Evolutionary conservation across 1,139 yeast species (phyloP).

Genomic region (Blastobotrys capitulatus): DNA sequence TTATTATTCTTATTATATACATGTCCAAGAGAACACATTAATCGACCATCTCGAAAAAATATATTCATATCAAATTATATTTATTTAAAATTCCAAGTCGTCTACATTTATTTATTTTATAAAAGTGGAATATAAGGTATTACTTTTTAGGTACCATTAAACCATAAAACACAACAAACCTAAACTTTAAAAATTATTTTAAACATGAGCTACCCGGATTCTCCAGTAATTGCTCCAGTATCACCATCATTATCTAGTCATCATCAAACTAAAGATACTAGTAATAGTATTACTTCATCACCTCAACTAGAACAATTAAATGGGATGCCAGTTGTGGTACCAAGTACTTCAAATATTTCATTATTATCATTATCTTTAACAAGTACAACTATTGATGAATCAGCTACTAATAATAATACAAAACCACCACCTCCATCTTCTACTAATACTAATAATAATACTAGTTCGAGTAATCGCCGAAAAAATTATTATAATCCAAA

Average conservation of each 20-base stretch:
- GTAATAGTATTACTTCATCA: not conserved
- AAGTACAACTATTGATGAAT: not conserved
- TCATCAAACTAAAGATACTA: not conserved
- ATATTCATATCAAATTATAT: too few relatives aligned
- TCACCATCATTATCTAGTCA: constrained; percentile 1
- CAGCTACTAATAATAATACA: not conserved
- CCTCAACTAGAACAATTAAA: not conserved
- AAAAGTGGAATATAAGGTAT: too few relatives aligned
- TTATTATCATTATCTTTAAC: constrained; percentile 2
- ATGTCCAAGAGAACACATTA: too few relatives aligned
- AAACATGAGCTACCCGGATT: constrained; percentile 1
- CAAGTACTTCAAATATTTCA: constrained; percentile 6
- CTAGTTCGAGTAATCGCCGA: not conserved
- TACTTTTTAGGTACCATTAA: too few relatives aligned
- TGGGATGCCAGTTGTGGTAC: not conserved
- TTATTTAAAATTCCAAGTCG: too few relatives aligned
- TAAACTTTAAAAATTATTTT: too few relatives aligned
- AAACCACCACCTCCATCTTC: not conserved
- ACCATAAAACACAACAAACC: too few relatives aligned
- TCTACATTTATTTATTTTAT: too few relatives aligned
- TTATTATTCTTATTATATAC: too few relatives aligned
- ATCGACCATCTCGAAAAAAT: too few relatives aligned
- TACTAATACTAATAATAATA: not conserved
- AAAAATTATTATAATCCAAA: not conserved
- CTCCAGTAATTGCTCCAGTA: constrained; percentile 8